These are phyloP conservation scores for Phialophora verrucosa DNA, from an alignment of 2,329 filamentous ascomycete genomes.

Conservation along the genomic window DNA sequence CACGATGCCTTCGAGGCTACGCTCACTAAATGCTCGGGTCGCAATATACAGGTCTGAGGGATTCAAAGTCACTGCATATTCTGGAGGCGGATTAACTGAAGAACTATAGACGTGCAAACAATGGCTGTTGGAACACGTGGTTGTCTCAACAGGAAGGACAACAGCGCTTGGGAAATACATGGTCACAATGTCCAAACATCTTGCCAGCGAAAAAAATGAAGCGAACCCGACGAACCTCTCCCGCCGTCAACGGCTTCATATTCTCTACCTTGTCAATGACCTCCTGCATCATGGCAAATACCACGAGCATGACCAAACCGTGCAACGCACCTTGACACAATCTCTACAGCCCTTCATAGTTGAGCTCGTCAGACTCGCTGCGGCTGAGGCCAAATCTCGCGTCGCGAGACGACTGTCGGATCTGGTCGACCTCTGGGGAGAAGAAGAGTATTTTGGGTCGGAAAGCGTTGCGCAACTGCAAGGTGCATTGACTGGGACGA, in stretches of 20 bases:
- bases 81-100: slow-evolving; percentile 36
- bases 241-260: slow-evolving; percentile 69
- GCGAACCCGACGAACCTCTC: slow-evolving; percentile 54
- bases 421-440: slow-evolving; percentile 73
- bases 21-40: slow-evolving; percentile 73
- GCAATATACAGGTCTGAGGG: slow-evolving; percentile 87
- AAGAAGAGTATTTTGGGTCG: slow-evolving; percentile 65
- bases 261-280: slow-evolving; percentile 81
- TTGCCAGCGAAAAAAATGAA: slow-evolving; percentile 45
- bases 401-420: slow-evolving; percentile 68
- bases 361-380: slow-evolving; percentile 66
- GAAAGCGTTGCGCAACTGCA: slow-evolving; percentile 64
- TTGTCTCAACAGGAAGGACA: slow-evolving; percentile 69
- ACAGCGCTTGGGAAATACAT: slow-evolving; percentile 77
- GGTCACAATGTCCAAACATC: slow-evolving; percentile 68
- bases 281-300: slow-evolving; percentile 71
- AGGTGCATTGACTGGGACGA: slow-evolving; percentile 42
- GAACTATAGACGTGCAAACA: slow-evolving; percentile 77
- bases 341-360: slow-evolving; percentile 65
- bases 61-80: slow-evolving; percentile 39
- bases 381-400: slow-evolving; percentile 62
- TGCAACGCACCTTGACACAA: slow-evolving; percentile 54
- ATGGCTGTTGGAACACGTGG: slow-evolving; percentile 78
- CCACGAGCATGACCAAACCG: slow-evolving; percentile 52
- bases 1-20: slow-evolving; percentile 68